A percentile compares a stretch with the other conserved stretches of the same genome.
These are phyloP conservation scores for Trichomonascaceae sp. DNA, from an alignment of 1,139 yeast species.

Conservation along the genomic window DNA sequence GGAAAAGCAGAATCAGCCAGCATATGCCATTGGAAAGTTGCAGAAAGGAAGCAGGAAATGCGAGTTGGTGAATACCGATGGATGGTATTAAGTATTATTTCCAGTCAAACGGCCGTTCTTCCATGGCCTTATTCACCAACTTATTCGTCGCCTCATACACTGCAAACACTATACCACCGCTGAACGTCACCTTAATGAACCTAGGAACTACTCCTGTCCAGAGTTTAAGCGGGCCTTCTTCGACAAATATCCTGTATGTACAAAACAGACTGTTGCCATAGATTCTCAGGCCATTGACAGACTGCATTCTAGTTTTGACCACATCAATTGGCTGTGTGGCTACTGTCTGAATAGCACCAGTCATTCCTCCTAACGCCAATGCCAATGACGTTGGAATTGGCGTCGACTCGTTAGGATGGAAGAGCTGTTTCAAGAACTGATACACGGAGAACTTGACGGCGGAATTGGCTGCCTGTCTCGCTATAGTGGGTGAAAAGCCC, in stretches of 20 bases:
- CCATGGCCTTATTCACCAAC: slow-evolving; percentile 37
- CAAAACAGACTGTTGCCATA: slow-evolving; percentile 65
- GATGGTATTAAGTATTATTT: slow-evolving; percentile 42
- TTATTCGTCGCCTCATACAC: slow-evolving; percentile 40
- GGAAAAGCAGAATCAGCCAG: slow-evolving; percentile 63
- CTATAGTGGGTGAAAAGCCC: slow-evolving; percentile 73
- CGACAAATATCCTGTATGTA: slow-evolving; percentile 61
- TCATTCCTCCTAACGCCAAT: slow-evolving; percentile 29
- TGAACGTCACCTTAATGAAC: slow-evolving; percentile 66
- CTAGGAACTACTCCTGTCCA: slow-evolving; percentile 84
- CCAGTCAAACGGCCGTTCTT: slow-evolving; percentile 45
- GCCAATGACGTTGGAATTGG: slow-evolving; percentile 22
- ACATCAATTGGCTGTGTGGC: slow-evolving; percentile 91
- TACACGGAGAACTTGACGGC: slow-evolving; percentile 81
- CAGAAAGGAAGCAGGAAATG: slow-evolving; percentile 56
- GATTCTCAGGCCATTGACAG: slow-evolving; percentile 52
- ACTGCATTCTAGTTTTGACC: slow-evolving; percentile 81
- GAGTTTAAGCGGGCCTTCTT: slow-evolving; percentile 56
- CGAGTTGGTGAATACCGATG: slow-evolving; percentile 56
- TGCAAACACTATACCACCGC: slow-evolving; percentile 73
- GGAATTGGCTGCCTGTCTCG: slow-evolving; percentile 73
- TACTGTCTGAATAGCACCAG: slow-evolving; percentile 64
- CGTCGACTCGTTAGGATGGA: slow-evolving; percentile 34
- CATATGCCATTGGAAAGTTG: slow-evolving; percentile 72
- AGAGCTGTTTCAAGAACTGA: slow-evolving; percentile 60